These are phyloP conservation scores for Aspergillus asperescens DNA, from an alignment of 495 filamentous ascomycete genomes.

Conservation along the genomic window DNA sequence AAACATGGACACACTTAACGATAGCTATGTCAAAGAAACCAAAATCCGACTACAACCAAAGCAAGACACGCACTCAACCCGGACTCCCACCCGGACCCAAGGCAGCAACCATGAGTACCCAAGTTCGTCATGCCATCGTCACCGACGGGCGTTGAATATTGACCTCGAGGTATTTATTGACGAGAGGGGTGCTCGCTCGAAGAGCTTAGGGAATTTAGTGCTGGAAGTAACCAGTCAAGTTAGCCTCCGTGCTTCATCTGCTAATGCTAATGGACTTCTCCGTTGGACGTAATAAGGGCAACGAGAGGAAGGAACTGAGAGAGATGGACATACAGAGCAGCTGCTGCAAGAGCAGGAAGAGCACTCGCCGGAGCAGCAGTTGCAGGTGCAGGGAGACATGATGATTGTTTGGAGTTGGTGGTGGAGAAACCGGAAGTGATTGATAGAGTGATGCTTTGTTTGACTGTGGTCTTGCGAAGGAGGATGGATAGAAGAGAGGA, in stretches of 20 bases:
- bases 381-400: conserved; percentile 45
- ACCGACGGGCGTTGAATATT: neutral
- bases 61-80: neutral
- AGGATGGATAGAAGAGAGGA: neutral
- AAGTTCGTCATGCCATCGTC: neutral
- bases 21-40: neutral
- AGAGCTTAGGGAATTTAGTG: conserved; percentile 12
- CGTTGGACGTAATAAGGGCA: neutral
- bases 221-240: neutral
- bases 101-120: neutral
- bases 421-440: conserved; percentile 9
- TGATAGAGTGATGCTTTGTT: neutral
- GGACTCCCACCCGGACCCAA: neutral
- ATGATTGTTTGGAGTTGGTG: conserved; percentile 23
- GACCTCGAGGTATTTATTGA: conserved; percentile 8
- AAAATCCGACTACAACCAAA: neutral
- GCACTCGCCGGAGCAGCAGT: conserved; percentile 43
- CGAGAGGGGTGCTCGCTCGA: conserved; percentile 4
- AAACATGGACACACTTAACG: no score
- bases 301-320: neutral
- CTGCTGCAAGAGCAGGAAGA: conserved; percentile 38
- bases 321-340: conserved; percentile 31
- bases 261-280: no score
- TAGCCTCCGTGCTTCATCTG: no score
- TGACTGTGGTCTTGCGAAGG: neutral